A percentile compares a stretch with the other conserved stretches of the same genome.
Evolutionary conservation across 2,329 filamentous ascomycete species (phyloP).

Genomic region (Colletotrichum sp.): DNA sequence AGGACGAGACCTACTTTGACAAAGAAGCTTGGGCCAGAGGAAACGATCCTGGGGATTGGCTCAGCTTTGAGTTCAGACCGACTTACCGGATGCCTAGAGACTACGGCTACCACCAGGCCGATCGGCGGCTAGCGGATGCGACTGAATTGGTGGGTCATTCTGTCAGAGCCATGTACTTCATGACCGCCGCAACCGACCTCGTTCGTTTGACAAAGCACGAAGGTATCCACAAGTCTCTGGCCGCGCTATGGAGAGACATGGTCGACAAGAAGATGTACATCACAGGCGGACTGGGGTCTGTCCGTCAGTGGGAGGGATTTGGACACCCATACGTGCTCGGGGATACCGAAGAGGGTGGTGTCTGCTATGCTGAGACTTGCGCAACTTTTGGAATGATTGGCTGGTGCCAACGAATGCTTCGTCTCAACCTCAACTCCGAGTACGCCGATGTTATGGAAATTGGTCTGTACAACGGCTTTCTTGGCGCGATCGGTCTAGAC

Average conservation of each 20-base stretch:
- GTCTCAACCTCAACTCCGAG: background rate
- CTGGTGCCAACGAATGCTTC: slow-evolving; percentile 3
- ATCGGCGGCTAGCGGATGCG: slow-evolving; percentile 58
- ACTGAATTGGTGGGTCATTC: slow-evolving; percentile 61
- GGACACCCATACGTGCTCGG: background rate
- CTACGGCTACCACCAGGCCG: slow-evolving; percentile 61
- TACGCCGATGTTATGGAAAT: background rate
- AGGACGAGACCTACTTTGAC: slow-evolving; percentile 59
- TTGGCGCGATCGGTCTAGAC: background rate
- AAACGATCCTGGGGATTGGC: slow-evolving; percentile 37
- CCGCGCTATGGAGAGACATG: slow-evolving; percentile 64
- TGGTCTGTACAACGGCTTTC: background rate
- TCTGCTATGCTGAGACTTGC: slow-evolving; percentile 6
- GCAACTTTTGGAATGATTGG: background rate
- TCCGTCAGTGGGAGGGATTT: background rate
- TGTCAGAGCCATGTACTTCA: slow-evolving; percentile 64
- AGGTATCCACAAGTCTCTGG: slow-evolving; percentile 42
- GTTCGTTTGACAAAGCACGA: slow-evolving; percentile 31
- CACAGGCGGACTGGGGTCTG: slow-evolving; percentile 64
- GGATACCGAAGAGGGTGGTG: background rate
- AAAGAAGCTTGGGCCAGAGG: slow-evolving; percentile 50
- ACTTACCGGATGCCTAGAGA: slow-evolving; percentile 41
- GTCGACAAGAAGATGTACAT: slow-evolving; percentile 66
- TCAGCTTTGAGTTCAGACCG: slow-evolving; percentile 30
- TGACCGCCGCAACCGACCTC: slow-evolving; percentile 63